phyloP scores from a whole-genome alignment of 2,329 filamentous ascomycete genomes.

The Sporothrix brasiliensis region DNA sequence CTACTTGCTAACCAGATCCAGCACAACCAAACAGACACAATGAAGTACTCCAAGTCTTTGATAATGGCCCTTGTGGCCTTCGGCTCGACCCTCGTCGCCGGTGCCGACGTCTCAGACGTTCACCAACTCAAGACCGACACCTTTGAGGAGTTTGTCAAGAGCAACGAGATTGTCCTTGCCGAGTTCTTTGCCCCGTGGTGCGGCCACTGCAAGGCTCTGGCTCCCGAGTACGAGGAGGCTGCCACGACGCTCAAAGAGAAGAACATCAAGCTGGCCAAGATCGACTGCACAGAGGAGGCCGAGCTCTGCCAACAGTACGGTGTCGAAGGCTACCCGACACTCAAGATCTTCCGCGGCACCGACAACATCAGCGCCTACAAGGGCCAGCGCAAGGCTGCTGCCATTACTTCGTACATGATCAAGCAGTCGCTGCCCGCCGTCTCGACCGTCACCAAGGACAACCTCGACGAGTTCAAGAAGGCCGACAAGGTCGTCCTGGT shows the following conservation, averaged over 20 bases:
- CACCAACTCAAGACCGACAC: constrained; percentile 80
- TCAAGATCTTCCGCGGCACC: constrained; percentile 95
- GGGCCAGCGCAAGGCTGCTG: constrained; percentile 84
- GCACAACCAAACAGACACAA: constrained; percentile 40
- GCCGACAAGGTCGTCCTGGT: constrained; percentile 95
- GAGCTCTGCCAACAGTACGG: constrained; percentile 88
- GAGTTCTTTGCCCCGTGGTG: constrained; percentile 60
- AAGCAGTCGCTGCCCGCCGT: constrained; percentile 96
- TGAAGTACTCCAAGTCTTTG: constrained; percentile 52
- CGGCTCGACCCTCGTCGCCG: constrained; percentile 54
- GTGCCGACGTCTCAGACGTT: constrained; percentile 75
- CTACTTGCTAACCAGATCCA: not conserved
- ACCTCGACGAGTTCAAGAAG: constrained; percentile 93
- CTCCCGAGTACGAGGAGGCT: constrained; percentile 86
- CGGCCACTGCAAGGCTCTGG: constrained; percentile 98
- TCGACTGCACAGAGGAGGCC: constrained; percentile 93
- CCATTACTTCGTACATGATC: constrained; percentile 85
- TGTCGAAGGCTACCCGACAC: constrained; percentile 96
- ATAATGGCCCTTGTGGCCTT: constrained; percentile 47
- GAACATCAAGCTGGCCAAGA: constrained; percentile 80
- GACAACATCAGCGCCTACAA: constrained; percentile 82
- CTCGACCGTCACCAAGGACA: constrained; percentile 77
- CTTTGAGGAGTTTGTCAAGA: constrained; percentile 83
- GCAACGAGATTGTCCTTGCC: constrained; percentile 86
- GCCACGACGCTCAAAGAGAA: constrained; percentile 85